Percentiles rank a stretch among this genome's conserved stretches.
Conservation (phyloP, 495 filamentous ascomycete species). For the Lichina pygmaea region DNA sequence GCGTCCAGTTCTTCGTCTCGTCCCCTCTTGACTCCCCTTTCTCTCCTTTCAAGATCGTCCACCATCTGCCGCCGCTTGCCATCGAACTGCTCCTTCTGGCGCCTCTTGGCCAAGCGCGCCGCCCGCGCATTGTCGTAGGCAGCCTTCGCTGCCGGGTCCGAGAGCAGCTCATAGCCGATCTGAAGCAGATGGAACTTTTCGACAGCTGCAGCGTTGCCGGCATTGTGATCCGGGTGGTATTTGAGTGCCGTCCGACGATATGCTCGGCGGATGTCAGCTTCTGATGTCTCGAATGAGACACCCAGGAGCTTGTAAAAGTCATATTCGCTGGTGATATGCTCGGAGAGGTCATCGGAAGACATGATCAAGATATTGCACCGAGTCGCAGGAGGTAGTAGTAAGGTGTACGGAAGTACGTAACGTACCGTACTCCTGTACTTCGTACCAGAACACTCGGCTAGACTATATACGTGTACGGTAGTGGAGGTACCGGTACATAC, state of each 20-base stretch:
- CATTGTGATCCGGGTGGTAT: conserved; percentile 70
- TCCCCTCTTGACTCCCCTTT: conserved; percentile 21
- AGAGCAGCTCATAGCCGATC: conserved; percentile 45
- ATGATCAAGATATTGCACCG: conserved; percentile 3
- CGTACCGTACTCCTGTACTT: too few species aligned
- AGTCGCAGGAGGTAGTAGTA: too few species aligned
- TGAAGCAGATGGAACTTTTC: conserved; percentile 52
- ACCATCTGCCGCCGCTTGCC: conserved; percentile 42
- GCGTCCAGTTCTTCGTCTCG: conserved; percentile 27
- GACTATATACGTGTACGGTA: too few species aligned
- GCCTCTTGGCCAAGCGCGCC: conserved; percentile 30
- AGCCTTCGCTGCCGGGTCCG: conserved; percentile 28
- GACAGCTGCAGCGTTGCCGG: conserved; percentile 26
- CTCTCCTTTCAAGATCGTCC: conserved; percentile 44
- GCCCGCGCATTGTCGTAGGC: conserved; percentile 44
- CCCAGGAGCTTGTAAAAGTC: conserved; percentile 72
- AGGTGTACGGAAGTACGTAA: too few species aligned
- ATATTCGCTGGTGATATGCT: conserved; percentile 28
- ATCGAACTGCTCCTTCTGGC: conserved; percentile 37
- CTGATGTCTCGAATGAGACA: conserved; percentile 31
- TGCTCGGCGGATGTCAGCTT: conserved; percentile 53
- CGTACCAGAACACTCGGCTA: too few species aligned
- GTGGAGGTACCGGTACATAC: too few species aligned
- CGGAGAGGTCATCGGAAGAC: conserved; percentile 25
- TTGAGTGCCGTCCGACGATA: conserved; percentile 74